phyloP scores from a whole-genome alignment of 345 rosid species.

The Populus ilicifolia region DNA sequence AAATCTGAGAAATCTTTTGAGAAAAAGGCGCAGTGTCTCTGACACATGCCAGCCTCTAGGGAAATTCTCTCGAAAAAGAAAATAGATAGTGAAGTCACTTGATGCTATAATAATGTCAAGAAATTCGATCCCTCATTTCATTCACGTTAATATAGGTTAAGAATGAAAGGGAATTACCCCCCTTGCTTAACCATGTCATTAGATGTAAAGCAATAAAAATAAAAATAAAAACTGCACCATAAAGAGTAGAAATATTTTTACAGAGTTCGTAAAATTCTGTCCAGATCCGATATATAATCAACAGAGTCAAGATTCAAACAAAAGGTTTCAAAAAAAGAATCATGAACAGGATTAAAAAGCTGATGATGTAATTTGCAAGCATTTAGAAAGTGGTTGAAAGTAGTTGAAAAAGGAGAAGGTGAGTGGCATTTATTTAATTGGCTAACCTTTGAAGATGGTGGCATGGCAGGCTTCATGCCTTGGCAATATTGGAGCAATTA shows the following conservation, averaged over 20 bases:
- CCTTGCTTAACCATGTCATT: no score
- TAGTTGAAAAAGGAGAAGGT: not conserved
- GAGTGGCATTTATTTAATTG: not conserved
- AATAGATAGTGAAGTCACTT: no score
- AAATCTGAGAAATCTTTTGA: no score
- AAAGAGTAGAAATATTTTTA: not conserved
- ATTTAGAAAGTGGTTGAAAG: conserved; percentile 17
- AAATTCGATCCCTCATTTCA: no score
- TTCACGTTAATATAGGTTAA: no score
- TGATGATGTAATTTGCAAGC: conserved; percentile 3
- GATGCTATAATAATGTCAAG: no score
- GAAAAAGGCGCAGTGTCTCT: no score
- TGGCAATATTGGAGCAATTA: not conserved
- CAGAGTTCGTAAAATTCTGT: not conserved
- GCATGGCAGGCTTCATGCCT: not conserved
- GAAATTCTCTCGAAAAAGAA: no score
- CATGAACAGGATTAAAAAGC: not conserved
- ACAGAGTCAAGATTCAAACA: not conserved
- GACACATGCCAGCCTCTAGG: no score
- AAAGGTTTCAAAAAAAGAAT: not conserved
- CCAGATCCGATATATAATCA: not conserved
- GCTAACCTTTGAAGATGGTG: not conserved
- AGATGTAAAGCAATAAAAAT: not conserved
- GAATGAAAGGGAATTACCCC: no score
- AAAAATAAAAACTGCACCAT: not conserved